Conservation (phyloP, 108 stramenopile genomes). For the Chaetoceros tenuissimus region DNA sequence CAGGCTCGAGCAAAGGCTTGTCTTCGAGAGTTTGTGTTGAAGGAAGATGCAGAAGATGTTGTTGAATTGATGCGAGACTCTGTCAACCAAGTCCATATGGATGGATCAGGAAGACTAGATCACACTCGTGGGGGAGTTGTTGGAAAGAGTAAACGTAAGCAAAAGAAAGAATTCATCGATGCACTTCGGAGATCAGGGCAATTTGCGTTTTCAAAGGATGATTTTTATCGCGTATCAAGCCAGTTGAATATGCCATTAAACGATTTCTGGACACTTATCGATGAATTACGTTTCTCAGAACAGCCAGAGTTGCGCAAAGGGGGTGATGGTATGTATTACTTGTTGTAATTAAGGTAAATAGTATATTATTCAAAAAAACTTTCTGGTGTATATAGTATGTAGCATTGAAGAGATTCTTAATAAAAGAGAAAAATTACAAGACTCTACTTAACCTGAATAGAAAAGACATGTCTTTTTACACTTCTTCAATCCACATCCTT, state of each 20-base stretch:
- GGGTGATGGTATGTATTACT: conserved; percentile 43
- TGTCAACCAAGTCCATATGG: conserved; percentile 35
- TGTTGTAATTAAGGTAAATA: conserved; percentile 30
- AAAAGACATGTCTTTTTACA: conserved; percentile 83
- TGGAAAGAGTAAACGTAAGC: conserved; percentile 66
- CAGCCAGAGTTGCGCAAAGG: conserved; percentile 31
- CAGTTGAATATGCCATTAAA: conserved; percentile 40
- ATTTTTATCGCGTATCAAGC: conserved; percentile 59
- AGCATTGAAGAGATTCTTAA: no score
- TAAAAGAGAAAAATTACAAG: no score
- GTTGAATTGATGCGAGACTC: conserved; percentile 79
- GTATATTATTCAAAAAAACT: conserved; percentile 27
- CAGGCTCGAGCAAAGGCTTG: conserved; percentile 96
- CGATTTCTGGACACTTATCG: conserved; percentile 59
- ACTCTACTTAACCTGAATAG: conserved; percentile 8
- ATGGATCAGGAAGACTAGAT: conserved; percentile 65
- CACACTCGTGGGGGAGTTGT: conserved; percentile 58
- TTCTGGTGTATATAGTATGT: no score
- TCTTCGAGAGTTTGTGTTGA: conserved; percentile 81
- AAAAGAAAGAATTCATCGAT: conserved; percentile 37
- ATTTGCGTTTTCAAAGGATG: conserved; percentile 37
- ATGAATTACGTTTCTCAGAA: conserved; percentile 17
- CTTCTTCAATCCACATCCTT: conserved; percentile 84
- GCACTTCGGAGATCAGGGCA: conserved; percentile 30
- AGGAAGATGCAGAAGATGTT: conserved; percentile 95